Base-by-base conservation (phyloP, 768 basidiomycete species). In the Mycena leptocephala region DNA sequence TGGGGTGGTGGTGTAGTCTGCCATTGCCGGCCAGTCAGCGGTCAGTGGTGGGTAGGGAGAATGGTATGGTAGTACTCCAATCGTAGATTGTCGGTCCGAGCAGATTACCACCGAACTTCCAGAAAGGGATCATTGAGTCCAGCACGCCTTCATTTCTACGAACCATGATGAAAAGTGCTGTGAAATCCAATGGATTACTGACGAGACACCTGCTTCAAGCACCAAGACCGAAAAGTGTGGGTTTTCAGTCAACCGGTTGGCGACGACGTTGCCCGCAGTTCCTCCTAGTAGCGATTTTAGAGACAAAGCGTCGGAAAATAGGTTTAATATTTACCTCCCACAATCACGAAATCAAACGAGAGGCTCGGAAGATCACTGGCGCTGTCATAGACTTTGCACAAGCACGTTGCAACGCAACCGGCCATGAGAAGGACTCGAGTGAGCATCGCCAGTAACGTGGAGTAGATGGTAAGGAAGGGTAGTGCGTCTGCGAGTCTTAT, bases 191-290 rank as follows among this genome's bases (percentile, higher is more conserved):
- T 18, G 66, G 53, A 56, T 26, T 5, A 56, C 66, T 41, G 35
- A 68, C 53, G 66, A 68, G 35, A 68, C 66, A 55, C 66, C 66
- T 28, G 66, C 66, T 56, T 68, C 66, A 20, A 68, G 66, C n/a
- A 68, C 66, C 51, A 68, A 56, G 53, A 68, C 66, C 16, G 51
- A 55, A 41, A 68, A 37, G 33, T 41, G 26, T 24, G 66, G 35
- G 26, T 68, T 68, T 41, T 68, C 66, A 28, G 66, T 68, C 24
- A 68, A 41, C 33, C 66, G 66, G 51, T 55, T 55, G 51, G 66
- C 66, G 51, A 68, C 53, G 51, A 68, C 66, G 37, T 55, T 55
- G 33, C 66, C 66, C 51, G 66, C 53, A 56, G 66, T 68, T 26
- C 66, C 66, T 28, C 66, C 66, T 68, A 24, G 51, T 67, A 43